Percentiles rank a stretch among this genome's conserved stretches.
phyloP scores from a whole-genome alignment of 2,329 filamentous ascomycete species.

The Talaromyces marneffei region DNA sequence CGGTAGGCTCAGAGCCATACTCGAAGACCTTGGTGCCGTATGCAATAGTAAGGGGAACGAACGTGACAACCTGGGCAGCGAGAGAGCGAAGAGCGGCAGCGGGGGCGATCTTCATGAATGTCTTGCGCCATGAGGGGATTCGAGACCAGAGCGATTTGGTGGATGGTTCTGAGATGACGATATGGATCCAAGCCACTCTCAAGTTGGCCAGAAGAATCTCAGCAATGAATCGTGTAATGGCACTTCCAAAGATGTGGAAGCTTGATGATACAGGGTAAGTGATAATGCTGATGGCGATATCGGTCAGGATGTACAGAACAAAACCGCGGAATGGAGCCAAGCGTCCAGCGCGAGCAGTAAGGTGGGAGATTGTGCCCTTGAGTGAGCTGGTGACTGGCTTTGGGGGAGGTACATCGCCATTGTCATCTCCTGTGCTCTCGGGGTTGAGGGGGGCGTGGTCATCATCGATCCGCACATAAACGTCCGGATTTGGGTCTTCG shows the following conservation, averaged over 20 bases:
- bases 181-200: conserved; percentile 75
- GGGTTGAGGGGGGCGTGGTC: conserved; percentile 32
- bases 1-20: conserved; percentile 25
- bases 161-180: conserved; percentile 68
- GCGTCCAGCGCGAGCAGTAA: conserved; percentile 60
- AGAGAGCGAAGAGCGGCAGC: conserved; percentile 59
- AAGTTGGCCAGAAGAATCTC: conserved; percentile 61
- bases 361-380: conserved; percentile 52
- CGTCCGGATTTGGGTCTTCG: conserved; percentile 53
- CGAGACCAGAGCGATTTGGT: conserved; percentile 61
- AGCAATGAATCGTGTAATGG: conserved; percentile 52
- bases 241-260: conserved; percentile 26
- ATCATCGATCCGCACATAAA: conserved; percentile 44
- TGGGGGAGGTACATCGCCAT: conserved; percentile 42
- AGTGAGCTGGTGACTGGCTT: conserved; percentile 59
- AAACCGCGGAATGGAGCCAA: conserved; percentile 66
- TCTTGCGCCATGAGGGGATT: conserved; percentile 56
- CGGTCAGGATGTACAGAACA: conserved; percentile 45
- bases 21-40: conserved; percentile 46
- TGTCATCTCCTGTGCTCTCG: conserved; percentile 30
- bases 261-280: conserved; percentile 42
- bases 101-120: conserved; percentile 66
- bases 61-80: conserved; percentile 44
- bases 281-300: conserved; percentile 40
- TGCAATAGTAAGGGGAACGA: conserved; percentile 38